These are phyloP conservation scores for Penicillium decumbens DNA, from an alignment of 2,329 filamentous ascomycete genomes.

Conservation along the genomic window DNA sequence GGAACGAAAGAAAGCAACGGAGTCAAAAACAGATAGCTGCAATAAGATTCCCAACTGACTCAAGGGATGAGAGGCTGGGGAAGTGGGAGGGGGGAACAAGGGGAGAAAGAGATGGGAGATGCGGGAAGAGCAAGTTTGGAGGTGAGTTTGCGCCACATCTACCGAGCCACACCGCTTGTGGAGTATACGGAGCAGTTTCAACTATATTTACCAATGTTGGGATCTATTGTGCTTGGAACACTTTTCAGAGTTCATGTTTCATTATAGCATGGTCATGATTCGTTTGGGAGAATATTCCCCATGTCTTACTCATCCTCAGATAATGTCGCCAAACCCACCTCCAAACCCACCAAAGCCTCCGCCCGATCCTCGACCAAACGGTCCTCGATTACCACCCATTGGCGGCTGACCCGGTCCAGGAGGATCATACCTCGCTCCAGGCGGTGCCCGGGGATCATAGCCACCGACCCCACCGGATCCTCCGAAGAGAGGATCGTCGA, in stretches of 20 bases:
- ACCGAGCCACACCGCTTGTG: constrained; percentile 18
- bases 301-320: constrained; percentile 23
- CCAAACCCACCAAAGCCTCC: constrained; percentile 56
- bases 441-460: constrained; percentile 70
- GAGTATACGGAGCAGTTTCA: not conserved
- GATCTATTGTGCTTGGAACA: no score
- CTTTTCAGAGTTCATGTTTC: not conserved
- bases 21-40: constrained; percentile 7
- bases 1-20: constrained; percentile 8
- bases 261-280: not conserved
- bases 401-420: constrained; percentile 64
- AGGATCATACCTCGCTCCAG: constrained; percentile 88
- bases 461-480: constrained; percentile 49
- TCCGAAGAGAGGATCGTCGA: constrained; percentile 82
- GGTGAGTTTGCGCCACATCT: constrained; percentile 23
- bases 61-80: constrained; percentile 19
- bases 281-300: not conserved
- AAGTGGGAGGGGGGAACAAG: constrained; percentile 15
- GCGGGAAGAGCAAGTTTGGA: constrained; percentile 25
- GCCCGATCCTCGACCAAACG: constrained; percentile 37
- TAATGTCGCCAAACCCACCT: constrained; percentile 44
- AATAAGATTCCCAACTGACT: constrained; percentile 15
- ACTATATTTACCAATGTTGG: no score
- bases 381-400: constrained; percentile 40
- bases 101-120: constrained; percentile 24